phyloP scores from a whole-genome alignment of 106 monocot species.

The Chionographis japonica region DNA sequence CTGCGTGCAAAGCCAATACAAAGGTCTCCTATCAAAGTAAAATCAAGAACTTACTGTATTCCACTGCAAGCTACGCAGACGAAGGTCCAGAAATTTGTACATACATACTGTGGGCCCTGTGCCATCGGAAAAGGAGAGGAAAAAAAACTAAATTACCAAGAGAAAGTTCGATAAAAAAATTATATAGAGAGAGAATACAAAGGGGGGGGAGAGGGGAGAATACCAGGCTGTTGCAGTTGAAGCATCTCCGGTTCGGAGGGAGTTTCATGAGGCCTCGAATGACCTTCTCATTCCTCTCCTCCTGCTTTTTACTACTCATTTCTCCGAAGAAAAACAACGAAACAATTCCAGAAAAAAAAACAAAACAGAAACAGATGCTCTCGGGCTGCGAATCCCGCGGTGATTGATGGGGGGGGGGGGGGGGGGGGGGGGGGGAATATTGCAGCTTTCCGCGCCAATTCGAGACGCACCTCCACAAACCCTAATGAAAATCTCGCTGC shows the following conservation, averaged over 20 bases:
- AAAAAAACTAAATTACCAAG: neutral
- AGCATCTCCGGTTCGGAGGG: conserved; percentile 55
- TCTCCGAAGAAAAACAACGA: conserved; percentile 5
- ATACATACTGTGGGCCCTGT: conserved; percentile 71
- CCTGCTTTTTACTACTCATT: conserved; percentile 49
- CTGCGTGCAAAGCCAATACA: neutral
- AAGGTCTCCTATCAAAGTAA: neutral
- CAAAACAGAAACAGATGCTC: too few relatives aligned
- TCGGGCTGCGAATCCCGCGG: too few relatives aligned
- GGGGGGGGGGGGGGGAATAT: too few relatives aligned
- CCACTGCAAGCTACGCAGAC: conserved; percentile 55
- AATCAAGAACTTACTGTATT: conserved; percentile 43
- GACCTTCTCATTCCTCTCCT: conserved; percentile 65
- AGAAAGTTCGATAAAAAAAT: neutral
- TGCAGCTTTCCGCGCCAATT: too few relatives aligned
- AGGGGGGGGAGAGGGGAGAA: neutral
- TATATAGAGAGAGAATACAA: too few relatives aligned
- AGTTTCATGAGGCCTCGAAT: conserved; percentile 68
- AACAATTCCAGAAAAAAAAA: neutral
- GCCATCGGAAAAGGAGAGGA: conserved; percentile 3
- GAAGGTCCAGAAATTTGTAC: conserved; percentile 80
- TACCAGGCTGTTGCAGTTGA: conserved; percentile 65
- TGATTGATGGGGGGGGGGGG: too few relatives aligned
- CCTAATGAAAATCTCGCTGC: too few relatives aligned
- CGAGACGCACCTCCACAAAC: too few relatives aligned